Conservation (phyloP, 2,329 filamentous ascomycete species). For the Plectosphaerella sp. region DNA sequence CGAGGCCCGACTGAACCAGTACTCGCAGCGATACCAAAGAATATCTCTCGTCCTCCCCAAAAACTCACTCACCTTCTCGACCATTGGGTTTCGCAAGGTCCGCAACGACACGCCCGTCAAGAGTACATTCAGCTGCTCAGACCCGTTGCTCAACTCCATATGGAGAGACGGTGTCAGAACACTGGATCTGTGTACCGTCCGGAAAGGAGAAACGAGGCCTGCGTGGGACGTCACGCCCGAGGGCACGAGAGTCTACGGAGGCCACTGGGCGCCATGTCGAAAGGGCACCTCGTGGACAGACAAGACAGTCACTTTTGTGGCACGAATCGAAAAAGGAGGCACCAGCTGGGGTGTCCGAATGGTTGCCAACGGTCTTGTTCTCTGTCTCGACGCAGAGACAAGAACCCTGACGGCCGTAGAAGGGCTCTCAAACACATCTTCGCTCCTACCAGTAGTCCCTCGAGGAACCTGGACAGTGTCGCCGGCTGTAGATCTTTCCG, state of each 20-base stretch:
- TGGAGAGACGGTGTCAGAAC: slow-evolving; percentile 5
- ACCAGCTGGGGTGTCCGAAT: slow-evolving; percentile 10
- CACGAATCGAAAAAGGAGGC: slow-evolving; percentile 1
- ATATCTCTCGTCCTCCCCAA: not conserved
- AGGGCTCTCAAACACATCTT: slow-evolving; percentile 3
- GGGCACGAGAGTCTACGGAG: slow-evolving; percentile 2
- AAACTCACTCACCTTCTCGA: not conserved
- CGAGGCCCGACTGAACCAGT: not conserved
- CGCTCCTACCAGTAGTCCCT: slow-evolving; percentile 3
- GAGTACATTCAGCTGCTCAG: slow-evolving; percentile 2
- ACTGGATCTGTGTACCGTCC: slow-evolving; percentile 6
- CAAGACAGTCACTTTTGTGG: slow-evolving; percentile 1
- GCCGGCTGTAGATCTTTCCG: not conserved
- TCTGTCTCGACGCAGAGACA: slow-evolving; percentile 4
- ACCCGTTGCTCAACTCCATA: slow-evolving; percentile 5
- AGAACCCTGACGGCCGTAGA: slow-evolving; percentile 3
- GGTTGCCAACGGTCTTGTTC: slow-evolving; percentile 9
- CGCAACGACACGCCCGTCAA: not conserved
- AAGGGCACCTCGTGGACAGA: slow-evolving; percentile 6
- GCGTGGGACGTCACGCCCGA: slow-evolving; percentile 4
- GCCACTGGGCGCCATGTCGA: slow-evolving; percentile 9
- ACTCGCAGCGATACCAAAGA: slow-evolving; percentile 4
- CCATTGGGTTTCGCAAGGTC: not conserved
- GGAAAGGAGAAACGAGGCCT: slow-evolving; percentile 2
- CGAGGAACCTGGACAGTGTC: slow-evolving; percentile 5